These are phyloP conservation scores for Penicillium fuscoglaucum DNA, from an alignment of 2,329 filamentous ascomycete species.

Conservation along the genomic window DNA sequence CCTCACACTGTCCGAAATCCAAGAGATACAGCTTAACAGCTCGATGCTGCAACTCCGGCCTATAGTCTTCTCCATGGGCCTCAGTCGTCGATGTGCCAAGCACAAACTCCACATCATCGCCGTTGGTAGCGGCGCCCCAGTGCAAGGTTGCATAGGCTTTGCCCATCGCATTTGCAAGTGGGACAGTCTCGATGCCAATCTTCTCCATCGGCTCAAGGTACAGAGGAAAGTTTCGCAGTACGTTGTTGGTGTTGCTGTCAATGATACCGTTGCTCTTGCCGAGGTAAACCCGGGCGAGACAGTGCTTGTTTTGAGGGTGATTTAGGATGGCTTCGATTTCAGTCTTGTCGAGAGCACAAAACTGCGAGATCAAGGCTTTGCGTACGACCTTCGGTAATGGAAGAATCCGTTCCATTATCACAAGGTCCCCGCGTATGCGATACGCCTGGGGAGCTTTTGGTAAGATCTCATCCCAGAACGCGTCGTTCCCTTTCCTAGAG, in stretches of 20 bases:
- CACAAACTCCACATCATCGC: conserved; percentile 19
- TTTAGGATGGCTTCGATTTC: conserved; percentile 1
- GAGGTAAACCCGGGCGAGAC: conserved; percentile 11
- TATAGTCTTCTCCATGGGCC: not conserved
- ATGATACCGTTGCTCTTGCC: not conserved
- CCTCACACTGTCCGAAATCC: not conserved
- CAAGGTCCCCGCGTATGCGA: conserved; percentile 2
- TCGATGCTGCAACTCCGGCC: conserved; percentile 1
- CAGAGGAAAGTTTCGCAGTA: conserved; percentile 10
- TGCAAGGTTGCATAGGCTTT: conserved; percentile 16
- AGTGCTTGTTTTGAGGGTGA: conserved; percentile 10
- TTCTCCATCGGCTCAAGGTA: conserved; percentile 7
- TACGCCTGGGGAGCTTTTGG: conserved; percentile 2
- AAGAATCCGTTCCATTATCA: conserved; percentile 12
- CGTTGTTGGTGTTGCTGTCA: not conserved
- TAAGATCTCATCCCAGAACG: conserved; percentile 8
- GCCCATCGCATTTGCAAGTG: conserved; percentile 7
- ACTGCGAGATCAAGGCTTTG: conserved; percentile 2
- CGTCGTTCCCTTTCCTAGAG: not conserved
- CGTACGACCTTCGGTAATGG: conserved; percentile 12
- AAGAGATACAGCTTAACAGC: not conserved
- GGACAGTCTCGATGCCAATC: conserved; percentile 3
- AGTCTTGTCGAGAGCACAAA: not conserved
- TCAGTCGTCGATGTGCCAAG: conserved; percentile 6
- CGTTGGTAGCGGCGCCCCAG: conserved; percentile 11